Evolutionary conservation across 352 stramenopile genomes (phyloP), one percentile per base, ranked within the genome.

Genomic region (Phytopythium helicoides): DNA sequence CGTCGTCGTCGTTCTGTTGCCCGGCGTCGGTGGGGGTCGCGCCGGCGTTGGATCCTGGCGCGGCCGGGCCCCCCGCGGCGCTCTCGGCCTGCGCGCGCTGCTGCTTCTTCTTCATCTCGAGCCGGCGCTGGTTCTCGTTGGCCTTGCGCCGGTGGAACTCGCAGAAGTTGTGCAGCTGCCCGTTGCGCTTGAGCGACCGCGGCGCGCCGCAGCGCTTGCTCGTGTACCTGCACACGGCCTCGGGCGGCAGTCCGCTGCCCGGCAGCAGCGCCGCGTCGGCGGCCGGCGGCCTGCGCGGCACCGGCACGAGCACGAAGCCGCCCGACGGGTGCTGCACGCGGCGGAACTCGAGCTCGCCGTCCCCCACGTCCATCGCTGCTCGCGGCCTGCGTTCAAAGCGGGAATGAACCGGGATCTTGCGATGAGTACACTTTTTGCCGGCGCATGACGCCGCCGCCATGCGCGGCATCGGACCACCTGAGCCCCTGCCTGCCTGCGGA

Each of bases 71-170:
- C 12, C 12, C 19, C 8, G 15, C 21, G 14, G 4, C 14, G 16
- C 23, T 12, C 2, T 15, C 2, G 5, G 21, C 41, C 26, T 33
- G 44, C 8, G 12, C 15, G 21, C 52, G 36, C 33, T 47, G 40
- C 11, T 63, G 58, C 35, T 64, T 68, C 52, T 71, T 75, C 47
- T 82, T 82, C 47, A 66, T 69, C 52, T 89, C 79, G 53, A 78
- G 79, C 54, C 82, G 81, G 37, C 76, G 73, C 58, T 89, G 79
- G 53, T 81, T 86, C 47, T 83, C 63, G 67, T 89, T 89, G 41
- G 79, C 79, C 34, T 72, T 71, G 14, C 68, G 60, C 0, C 73
- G 69, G 45, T 83, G 73, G 40, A 73, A 58, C 31, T 81, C 68
- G 36, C 73, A 83, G 35, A 81, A 67, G 37, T 71, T 77, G 59